phyloP scores from a whole-genome alignment of 2,329 filamentous ascomycete species.

The Penicillium sclerotigenum region DNA sequence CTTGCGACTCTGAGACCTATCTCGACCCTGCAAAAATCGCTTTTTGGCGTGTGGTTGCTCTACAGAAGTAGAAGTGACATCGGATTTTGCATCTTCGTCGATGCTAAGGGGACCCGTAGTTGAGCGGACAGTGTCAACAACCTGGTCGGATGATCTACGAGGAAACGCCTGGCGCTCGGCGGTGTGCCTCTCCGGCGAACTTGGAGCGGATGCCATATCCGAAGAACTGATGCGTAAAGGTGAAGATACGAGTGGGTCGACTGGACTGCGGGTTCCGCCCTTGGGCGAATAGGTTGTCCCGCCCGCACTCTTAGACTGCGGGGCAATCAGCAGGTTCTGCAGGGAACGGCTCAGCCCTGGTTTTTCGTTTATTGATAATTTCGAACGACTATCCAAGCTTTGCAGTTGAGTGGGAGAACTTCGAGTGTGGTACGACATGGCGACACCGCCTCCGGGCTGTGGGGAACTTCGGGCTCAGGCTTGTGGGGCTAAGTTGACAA shows the following conservation, averaged over 20 bases:
- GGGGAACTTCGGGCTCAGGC: slow-evolving; percentile 13
- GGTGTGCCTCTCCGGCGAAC: slow-evolving; percentile 26
- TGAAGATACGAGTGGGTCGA: slow-evolving; percentile 29
- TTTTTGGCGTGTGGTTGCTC: slow-evolving; percentile 14
- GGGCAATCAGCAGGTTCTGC: slow-evolving; percentile 59
- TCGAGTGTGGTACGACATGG: slow-evolving; percentile 28
- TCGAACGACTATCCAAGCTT: background rate
- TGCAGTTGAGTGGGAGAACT: slow-evolving; percentile 42
- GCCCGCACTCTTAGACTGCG: slow-evolving; percentile 36
- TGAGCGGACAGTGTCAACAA: slow-evolving; percentile 24
- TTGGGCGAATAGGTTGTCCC: slow-evolving; percentile 30
- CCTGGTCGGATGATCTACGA: slow-evolving; percentile 35
- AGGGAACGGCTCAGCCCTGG: slow-evolving; percentile 57
- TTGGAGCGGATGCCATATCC: slow-evolving; percentile 33
- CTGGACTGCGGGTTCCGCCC: slow-evolving; percentile 21
- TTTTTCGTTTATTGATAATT: background rate
- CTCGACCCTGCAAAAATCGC: slow-evolving; percentile 7
- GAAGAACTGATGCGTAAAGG: slow-evolving; percentile 35
- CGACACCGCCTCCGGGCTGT: slow-evolving; percentile 30
- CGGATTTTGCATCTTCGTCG: slow-evolving; percentile 14
- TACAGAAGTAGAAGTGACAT: slow-evolving; percentile 3
- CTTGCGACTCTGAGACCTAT: slow-evolving; percentile 27
- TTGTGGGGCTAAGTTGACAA: no score
- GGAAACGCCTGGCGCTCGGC: slow-evolving; percentile 36
- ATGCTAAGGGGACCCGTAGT: slow-evolving; percentile 1